Percentiles rank a stretch among this genome's conserved stretches.
These are phyloP conservation scores for Nemania sp. DNA, from an alignment of 2,329 filamentous ascomycete species.

Conservation along the genomic window DNA sequence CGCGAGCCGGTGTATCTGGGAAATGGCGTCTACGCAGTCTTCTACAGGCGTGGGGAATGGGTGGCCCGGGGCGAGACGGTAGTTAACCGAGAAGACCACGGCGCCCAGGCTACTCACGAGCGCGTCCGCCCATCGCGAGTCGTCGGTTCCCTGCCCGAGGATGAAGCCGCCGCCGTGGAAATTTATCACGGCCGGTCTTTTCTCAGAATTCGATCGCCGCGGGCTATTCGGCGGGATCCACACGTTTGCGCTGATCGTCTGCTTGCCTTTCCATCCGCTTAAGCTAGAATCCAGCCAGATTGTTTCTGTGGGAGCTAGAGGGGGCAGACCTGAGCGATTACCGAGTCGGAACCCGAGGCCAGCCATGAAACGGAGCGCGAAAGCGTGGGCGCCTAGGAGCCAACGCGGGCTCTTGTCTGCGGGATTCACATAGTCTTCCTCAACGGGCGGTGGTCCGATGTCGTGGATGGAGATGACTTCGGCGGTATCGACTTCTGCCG, in stretches of 20 bases:
- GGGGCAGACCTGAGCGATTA: constrained; percentile 37
- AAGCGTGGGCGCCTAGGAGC: constrained; percentile 46
- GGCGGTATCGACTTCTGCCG: constrained; percentile 25
- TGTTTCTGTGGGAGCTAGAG: constrained; percentile 36
- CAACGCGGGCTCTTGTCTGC: constrained; percentile 45
- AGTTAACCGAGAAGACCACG: constrained; percentile 73
- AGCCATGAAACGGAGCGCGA: constrained; percentile 41
- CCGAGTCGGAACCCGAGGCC: constrained; percentile 43
- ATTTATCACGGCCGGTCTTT: constrained; percentile 68
- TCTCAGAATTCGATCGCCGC: constrained; percentile 12
- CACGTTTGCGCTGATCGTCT: constrained; percentile 44
- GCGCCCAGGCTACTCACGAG: constrained; percentile 65
- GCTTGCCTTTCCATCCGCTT: constrained; percentile 42
- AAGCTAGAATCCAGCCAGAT: constrained; percentile 48
- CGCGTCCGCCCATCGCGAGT: constrained; percentile 68
- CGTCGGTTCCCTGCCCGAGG: constrained; percentile 71
- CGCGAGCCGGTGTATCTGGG: constrained; percentile 68
- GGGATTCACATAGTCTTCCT: constrained; percentile 45
- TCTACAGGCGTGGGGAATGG: constrained; percentile 74
- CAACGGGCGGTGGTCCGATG: constrained; percentile 41
- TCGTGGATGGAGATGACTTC: constrained; percentile 37
- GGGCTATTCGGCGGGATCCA: constrained; percentile 46
- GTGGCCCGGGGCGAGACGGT: constrained; percentile 72
- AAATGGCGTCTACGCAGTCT: constrained; percentile 72
- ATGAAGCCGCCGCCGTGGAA: constrained; percentile 77